Conservation (phyloP, 345 rosid genomes). For the Lepidium aucheri region DNA sequence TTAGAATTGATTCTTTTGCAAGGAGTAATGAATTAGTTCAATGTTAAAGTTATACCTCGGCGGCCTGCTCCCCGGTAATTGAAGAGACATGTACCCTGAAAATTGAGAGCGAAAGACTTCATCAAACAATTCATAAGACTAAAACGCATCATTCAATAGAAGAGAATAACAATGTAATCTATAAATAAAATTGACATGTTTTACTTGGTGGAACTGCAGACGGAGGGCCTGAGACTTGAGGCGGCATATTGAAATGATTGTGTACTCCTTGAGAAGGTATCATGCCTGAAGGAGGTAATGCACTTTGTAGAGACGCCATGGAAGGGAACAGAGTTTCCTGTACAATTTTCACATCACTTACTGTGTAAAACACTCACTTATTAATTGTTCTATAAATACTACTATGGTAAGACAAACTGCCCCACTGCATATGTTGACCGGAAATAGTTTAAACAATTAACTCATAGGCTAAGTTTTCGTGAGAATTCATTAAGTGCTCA, state of each 20-base stretch:
- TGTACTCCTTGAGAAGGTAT: constrained; percentile 39
- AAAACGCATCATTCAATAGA: neutral
- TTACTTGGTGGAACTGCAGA: constrained; percentile 62
- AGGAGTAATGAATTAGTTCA: neutral
- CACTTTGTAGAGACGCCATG: constrained; percentile 58
- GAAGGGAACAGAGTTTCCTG: constrained; percentile 65
- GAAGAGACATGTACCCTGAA: constrained; percentile 63
- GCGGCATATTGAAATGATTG: constrained; percentile 36
- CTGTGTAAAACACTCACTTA: neutral
- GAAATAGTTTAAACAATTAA: neutral
- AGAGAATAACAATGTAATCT: neutral
- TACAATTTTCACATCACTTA: constrained; percentile 17
- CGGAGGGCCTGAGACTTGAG: constrained; percentile 34
- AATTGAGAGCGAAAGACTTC: neutral
- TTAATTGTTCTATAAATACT: neutral
- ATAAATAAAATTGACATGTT: neutral
- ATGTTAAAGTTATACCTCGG: constrained; percentile 38
- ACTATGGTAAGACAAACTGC: neutral
- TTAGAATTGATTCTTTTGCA: neutral
- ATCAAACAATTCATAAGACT: constrained; percentile 1
- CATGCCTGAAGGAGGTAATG: constrained; percentile 49
- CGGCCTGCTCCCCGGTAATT: constrained; percentile 39
- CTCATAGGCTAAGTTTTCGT: neutral
- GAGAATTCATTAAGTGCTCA: neutral
- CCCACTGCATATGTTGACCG: neutral